phyloP scores from a whole-genome alignment of 176 grass and related monocot species.

The Hsuehochloa calcarea region DNA sequence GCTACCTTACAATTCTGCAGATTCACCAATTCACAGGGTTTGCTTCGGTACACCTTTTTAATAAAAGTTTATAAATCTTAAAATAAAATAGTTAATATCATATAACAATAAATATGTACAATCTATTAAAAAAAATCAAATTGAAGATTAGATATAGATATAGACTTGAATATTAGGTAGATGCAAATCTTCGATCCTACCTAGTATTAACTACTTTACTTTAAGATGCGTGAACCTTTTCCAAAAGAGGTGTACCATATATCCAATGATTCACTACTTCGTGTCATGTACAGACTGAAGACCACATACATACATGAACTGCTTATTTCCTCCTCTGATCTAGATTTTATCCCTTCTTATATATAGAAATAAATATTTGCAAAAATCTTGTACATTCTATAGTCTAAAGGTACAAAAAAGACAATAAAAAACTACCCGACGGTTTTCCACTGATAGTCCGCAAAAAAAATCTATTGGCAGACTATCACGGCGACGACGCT shows the following conservation, averaged over 20 bases:
- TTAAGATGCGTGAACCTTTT: too few species aligned
- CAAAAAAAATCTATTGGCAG: conserved; percentile 37
- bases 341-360: conserved; percentile 52
- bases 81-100: too few species aligned
- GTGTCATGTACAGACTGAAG: conserved; percentile 43
- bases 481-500: conserved; percentile 44
- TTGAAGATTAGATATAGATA: too few species aligned
- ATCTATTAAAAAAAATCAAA: too few species aligned
- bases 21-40: conserved; percentile 4
- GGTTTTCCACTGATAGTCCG: neutral
- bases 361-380: conserved; percentile 67
- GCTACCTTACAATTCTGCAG: conserved; percentile 10
- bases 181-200: too few species aligned
- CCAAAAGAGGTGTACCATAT: too few species aligned
- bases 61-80: too few species aligned
- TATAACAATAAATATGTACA: too few species aligned
- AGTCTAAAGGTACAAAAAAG: conserved; percentile 56
- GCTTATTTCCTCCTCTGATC: conserved; percentile 34
- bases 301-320: conserved; percentile 28
- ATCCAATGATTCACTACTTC: conserved; percentile 11
- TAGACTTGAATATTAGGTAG: too few species aligned
- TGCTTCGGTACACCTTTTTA: too few species aligned
- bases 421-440: conserved; percentile 7
- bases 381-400: conserved; percentile 65
- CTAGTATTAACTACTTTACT: too few species aligned